Percentiles rank a stretch among this genome's conserved stretches.
Evolutionary conservation across 768 basidiomycete genomes (phyloP).

Genomic region (Cystobasidium ongulense): DNA sequence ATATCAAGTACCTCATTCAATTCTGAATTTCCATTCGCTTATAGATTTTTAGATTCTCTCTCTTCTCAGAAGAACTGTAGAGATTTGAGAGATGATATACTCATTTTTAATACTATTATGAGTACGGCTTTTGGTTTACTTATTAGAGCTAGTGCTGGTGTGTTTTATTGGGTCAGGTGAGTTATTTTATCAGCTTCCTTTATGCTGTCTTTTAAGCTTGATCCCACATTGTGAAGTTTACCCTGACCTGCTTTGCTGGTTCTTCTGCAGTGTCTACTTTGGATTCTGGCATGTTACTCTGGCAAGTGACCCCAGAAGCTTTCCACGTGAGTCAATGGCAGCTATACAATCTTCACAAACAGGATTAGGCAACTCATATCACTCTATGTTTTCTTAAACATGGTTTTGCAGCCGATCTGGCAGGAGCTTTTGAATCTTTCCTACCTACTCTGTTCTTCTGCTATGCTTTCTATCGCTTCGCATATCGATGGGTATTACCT

Average conservation of each 20-base stretch:
- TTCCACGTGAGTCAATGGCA: conserved; percentile 35
- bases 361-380: not conserved
- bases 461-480: conserved; percentile 69
- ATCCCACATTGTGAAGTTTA: too few species aligned
- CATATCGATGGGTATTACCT: conserved; percentile 66
- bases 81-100: conserved; percentile 62
- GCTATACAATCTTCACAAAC: too few species aligned
- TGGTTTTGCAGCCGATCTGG: conserved; percentile 59
- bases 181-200: conserved; percentile 48
- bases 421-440: conserved; percentile 66
- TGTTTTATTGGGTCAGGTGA: conserved; percentile 71
- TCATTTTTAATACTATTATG: conserved; percentile 64
- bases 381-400: conserved; percentile 43
- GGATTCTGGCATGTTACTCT: conserved; percentile 74
- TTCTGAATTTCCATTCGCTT: conserved; percentile 65
- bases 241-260: conserved; percentile 62
- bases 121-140: conserved; percentile 63
- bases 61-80: conserved; percentile 57
- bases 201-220: too few species aligned
- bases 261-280: conserved; percentile 32
- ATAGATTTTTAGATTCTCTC: conserved; percentile 53
- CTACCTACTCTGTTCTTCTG: conserved; percentile 68
- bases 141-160: conserved; percentile 61
- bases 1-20: conserved; percentile 67
- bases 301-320: conserved; percentile 50